These are phyloP conservation scores for Neonectria magnoliae DNA, from an alignment of 2,329 filamentous ascomycete genomes.

Conservation along the genomic window DNA sequence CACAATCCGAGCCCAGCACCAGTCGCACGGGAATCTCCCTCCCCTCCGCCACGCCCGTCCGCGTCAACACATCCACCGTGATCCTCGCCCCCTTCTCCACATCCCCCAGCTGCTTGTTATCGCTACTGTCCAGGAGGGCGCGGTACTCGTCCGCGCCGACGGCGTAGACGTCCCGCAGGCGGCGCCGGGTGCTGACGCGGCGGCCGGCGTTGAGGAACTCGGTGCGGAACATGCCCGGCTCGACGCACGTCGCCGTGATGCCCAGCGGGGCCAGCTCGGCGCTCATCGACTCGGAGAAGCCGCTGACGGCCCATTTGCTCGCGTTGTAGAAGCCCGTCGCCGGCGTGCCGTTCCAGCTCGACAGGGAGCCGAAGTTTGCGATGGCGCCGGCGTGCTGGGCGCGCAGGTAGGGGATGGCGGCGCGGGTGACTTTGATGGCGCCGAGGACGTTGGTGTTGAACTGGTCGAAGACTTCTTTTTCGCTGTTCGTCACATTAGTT, in stretches of 20 bases:
- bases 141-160: slow-evolving; percentile 17
- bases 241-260: slow-evolving; percentile 44
- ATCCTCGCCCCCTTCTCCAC: slow-evolving; percentile 60
- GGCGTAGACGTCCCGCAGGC: slow-evolving; percentile 20
- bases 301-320: slow-evolving; percentile 56
- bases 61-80: slow-evolving; percentile 65
- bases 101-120: slow-evolving; percentile 54
- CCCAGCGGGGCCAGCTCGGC: slow-evolving; percentile 55
- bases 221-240: slow-evolving; percentile 33
- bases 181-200: slow-evolving; percentile 19
- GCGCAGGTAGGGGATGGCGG: slow-evolving; percentile 56
- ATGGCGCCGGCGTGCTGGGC: slow-evolving; percentile 43
- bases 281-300: slow-evolving; percentile 52
- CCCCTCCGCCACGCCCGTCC: slow-evolving; percentile 56
- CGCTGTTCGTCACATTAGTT: slow-evolving; percentile 15
- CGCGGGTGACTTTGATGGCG: slow-evolving; percentile 55
- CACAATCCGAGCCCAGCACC: slow-evolving; percentile 61
- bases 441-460: slow-evolving; percentile 63
- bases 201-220: slow-evolving; percentile 29
- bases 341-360: slow-evolving; percentile 47
- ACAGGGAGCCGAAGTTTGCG: slow-evolving; percentile 55
- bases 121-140: slow-evolving; percentile 3
- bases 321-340: slow-evolving; percentile 36
- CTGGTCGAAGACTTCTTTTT: slow-evolving; percentile 44
- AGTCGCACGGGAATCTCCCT: slow-evolving; percentile 62